phyloP scores from a whole-genome alignment of 1,139 yeast species.

The Protomyces inouyei region DNA sequence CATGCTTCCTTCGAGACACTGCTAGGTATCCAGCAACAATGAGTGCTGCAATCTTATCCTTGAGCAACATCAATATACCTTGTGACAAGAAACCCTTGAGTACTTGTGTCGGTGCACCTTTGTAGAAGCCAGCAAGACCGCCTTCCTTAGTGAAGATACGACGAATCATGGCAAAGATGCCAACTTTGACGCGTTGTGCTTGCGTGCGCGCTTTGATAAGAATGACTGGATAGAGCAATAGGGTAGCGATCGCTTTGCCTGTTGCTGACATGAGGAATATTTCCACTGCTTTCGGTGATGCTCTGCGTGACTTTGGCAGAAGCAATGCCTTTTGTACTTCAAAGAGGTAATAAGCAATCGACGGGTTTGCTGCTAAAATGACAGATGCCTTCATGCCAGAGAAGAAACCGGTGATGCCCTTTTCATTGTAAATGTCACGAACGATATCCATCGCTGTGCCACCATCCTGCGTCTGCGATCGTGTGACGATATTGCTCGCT shows the following conservation, averaged over 20 bases:
- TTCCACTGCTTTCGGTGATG: constrained; percentile 44
- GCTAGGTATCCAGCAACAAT: constrained; percentile 21
- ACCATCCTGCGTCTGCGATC: constrained; percentile 60
- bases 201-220: constrained; percentile 80
- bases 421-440: constrained; percentile 54
- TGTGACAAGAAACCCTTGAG: constrained; percentile 25
- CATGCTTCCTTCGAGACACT: not conserved
- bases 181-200: constrained; percentile 38
- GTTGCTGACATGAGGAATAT: constrained; percentile 70
- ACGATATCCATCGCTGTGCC: constrained; percentile 44
- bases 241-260: constrained; percentile 74
- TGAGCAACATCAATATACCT: constrained; percentile 25
- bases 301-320: constrained; percentile 17
- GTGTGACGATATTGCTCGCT: constrained; percentile 79
- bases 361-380: constrained; percentile 74
- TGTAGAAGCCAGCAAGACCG: constrained; percentile 21
- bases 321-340: constrained; percentile 49
- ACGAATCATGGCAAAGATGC: constrained; percentile 9
- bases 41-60: constrained; percentile 14
- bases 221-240: constrained; percentile 78
- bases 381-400: constrained; percentile 76
- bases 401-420: constrained; percentile 74
- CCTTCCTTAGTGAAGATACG: constrained; percentile 11
- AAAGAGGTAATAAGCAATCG: constrained; percentile 79
- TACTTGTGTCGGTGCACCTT: constrained; percentile 22